These are phyloP conservation scores for Eutrema heterophyllum DNA, from an alignment of 345 rosid species.

Conservation along the genomic window DNA sequence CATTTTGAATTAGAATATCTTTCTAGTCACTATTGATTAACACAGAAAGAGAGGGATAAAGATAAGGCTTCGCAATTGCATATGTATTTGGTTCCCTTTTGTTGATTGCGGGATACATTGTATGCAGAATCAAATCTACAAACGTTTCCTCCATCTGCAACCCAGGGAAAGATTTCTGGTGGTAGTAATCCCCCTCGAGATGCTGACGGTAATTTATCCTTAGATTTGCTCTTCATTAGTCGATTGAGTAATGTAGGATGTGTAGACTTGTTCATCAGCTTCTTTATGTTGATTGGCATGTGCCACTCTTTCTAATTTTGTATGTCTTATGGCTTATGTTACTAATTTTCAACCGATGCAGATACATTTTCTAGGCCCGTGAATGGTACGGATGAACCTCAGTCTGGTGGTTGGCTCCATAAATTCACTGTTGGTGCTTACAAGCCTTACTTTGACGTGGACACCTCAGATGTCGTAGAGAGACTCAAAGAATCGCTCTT, in stretches of 20 bases:
- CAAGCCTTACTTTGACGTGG: slow-evolving; percentile 91
- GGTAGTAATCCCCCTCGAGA: slow-evolving; percentile 70
- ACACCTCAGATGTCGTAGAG: slow-evolving; percentile 80
- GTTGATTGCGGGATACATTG: background rate
- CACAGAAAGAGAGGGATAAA: too few relatives aligned
- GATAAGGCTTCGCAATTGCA: too few relatives aligned
- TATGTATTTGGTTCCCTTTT: background rate
- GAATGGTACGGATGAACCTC: slow-evolving; percentile 53
- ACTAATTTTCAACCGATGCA: slow-evolving; percentile 27
- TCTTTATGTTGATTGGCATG: background rate
- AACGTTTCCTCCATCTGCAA: slow-evolving; percentile 68
- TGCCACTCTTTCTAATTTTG: background rate
- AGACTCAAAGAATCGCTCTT: slow-evolving; percentile 87
- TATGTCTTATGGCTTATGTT: slow-evolving; percentile 6
- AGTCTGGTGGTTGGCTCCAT: slow-evolving; percentile 68
- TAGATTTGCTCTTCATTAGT: background rate
- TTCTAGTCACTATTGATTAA: too few relatives aligned
- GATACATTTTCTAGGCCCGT: slow-evolving; percentile 68
- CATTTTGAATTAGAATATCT: too few relatives aligned
- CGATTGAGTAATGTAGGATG: background rate
- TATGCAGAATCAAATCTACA: slow-evolving; percentile 67
- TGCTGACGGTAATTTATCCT: slow-evolving; percentile 58
- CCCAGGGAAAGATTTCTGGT: slow-evolving; percentile 69
- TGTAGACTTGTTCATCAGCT: background rate
- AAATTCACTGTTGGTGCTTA: slow-evolving; percentile 65